Conservation (phyloP, 805 yeast genomes). For the Metschnikowia amazonensis region DNA sequence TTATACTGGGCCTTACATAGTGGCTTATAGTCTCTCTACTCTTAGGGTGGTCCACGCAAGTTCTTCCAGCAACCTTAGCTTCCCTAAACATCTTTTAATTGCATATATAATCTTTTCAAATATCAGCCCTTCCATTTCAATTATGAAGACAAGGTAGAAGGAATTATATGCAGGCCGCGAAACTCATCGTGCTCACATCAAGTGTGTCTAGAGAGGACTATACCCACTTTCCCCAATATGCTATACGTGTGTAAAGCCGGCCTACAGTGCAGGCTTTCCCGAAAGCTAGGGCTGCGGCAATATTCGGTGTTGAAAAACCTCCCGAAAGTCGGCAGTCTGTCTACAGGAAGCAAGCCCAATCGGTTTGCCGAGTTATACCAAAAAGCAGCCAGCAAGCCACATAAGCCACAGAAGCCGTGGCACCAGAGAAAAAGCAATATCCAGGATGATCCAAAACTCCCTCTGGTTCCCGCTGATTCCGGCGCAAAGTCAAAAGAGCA, state of each 20-base stretch:
- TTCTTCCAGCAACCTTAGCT: too few relatives aligned
- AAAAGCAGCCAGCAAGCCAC: slow-evolving; percentile 4
- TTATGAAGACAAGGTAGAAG: not conserved
- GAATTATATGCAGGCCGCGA: not conserved
- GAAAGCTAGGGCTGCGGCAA: not conserved
- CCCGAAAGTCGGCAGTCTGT: slow-evolving; percentile 27
- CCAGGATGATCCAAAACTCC: not conserved
- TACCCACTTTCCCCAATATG: not conserved
- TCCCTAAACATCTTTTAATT: too few relatives aligned
- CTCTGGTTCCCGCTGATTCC: not conserved
- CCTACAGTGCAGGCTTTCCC: not conserved
- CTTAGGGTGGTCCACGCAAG: too few relatives aligned
- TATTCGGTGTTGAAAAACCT: slow-evolving; percentile 22
- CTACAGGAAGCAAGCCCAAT: slow-evolving; percentile 21
- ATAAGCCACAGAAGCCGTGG: slow-evolving; percentile 3
- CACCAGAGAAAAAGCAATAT: not conserved
- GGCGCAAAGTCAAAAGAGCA: slow-evolving; percentile 3
- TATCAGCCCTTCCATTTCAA: too few relatives aligned
- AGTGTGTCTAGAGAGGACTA: not conserved
- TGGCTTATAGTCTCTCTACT: too few relatives aligned
- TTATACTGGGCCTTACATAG: too few relatives aligned
- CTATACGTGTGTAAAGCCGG: not conserved
- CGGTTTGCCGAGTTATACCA: slow-evolving; percentile 32
- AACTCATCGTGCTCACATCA: not conserved
- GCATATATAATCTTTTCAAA: too few relatives aligned